Conservation (phyloP, 192 early-diverging fungal genomes). For the Gigaspora rosea region DNA sequence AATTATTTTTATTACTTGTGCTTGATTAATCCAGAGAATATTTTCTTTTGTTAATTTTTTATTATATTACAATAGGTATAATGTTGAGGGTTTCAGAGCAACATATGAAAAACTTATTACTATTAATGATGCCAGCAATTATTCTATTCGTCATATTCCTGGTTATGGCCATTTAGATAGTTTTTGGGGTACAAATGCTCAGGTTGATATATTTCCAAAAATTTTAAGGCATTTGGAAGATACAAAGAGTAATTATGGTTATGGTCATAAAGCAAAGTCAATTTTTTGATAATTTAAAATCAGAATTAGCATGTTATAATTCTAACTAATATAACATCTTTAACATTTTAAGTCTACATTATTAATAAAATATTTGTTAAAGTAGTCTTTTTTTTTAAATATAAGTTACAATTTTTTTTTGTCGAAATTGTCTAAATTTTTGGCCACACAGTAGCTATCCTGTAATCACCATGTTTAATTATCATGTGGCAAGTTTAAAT, state of each 20-base stretch:
- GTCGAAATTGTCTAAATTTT: too few species aligned
- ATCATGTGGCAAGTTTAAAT: too few species aligned
- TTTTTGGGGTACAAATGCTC: conserved; percentile 21
- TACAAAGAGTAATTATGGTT: not conserved
- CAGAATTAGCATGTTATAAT: too few species aligned
- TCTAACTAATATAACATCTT: too few species aligned
- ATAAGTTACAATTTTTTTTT: too few species aligned
- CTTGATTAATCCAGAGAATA: not conserved
- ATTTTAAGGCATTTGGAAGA: conserved; percentile 15
- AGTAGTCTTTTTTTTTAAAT: too few species aligned
- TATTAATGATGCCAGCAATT: conserved; percentile 7
- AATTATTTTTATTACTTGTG: not conserved
- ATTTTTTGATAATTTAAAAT: too few species aligned
- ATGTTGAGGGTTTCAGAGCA: not conserved
- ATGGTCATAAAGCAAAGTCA: not conserved
- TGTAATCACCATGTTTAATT: too few species aligned
- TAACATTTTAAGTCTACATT: too few species aligned
- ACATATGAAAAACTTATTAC: not conserved
- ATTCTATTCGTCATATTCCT: not conserved
- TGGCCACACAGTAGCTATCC: too few species aligned
- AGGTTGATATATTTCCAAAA: conserved; percentile 17
- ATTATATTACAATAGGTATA: conserved; percentile 2
- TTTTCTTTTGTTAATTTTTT: not conserved
- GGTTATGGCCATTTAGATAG: conserved; percentile 21
- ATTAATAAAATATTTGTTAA: too few species aligned